Conservation (phyloP, 78 protist genomes). For the Cyanophora paradoxa region DNA sequence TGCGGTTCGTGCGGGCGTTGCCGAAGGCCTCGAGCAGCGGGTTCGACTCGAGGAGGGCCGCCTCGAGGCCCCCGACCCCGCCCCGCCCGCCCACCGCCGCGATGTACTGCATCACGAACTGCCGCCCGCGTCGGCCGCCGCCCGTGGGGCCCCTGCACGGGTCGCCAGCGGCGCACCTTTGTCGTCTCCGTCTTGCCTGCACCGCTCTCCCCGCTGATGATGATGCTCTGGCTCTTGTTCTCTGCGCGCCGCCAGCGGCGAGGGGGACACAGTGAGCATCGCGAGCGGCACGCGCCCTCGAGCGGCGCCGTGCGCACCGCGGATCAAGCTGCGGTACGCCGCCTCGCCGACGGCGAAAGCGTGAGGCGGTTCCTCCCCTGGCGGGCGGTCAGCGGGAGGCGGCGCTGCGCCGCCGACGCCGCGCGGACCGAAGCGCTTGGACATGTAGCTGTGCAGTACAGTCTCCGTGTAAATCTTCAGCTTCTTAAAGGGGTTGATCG, state of each 20-base stretch:
- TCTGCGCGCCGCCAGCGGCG: no score
- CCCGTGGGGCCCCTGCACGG: neutral
- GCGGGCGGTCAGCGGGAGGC: no score
- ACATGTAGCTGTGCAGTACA: no score
- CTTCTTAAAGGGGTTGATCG: constrained; percentile 13
- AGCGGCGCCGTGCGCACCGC: no score
- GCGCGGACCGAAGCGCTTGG: no score
- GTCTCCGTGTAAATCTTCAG: no score
- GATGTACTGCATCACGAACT: constrained; percentile 20
- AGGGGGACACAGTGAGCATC: no score
- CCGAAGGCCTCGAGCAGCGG: constrained; percentile 3
- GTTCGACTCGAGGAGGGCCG: neutral
- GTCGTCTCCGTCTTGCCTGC: constrained; percentile 34
- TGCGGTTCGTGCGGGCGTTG: constrained; percentile 25
- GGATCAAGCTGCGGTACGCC: no score
- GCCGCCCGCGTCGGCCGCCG: neutral
- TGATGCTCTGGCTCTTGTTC: neutral
- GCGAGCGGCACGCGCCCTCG: no score
- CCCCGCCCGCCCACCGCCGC: neutral
- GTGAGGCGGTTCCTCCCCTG: no score
- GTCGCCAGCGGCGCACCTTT: no score
- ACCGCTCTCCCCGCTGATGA: constrained; percentile 15
- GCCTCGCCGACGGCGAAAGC: constrained; percentile 6
- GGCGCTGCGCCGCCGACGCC: no score
- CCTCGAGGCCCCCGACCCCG: neutral